A percentile compares a stretch with the other conserved stretches of the same genome.
These are phyloP conservation scores for Suillus bovinus DNA, from an alignment of 768 basidiomycete genomes.

Conservation along the genomic window DNA sequence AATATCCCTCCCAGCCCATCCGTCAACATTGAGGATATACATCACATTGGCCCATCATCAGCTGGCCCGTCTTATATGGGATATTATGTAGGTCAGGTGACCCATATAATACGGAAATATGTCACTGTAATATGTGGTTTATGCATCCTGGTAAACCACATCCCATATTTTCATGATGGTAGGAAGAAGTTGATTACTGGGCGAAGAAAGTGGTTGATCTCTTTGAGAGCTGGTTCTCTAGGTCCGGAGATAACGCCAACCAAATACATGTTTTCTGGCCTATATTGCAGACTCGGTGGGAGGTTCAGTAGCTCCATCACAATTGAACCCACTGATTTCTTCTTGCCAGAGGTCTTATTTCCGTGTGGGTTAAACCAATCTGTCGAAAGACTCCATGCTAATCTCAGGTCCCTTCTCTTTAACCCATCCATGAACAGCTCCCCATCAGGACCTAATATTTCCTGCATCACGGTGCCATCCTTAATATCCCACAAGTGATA, in stretches of 20 bases:
- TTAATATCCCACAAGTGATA: constrained; percentile 26
- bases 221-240: constrained; percentile 30
- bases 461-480: constrained; percentile 24
- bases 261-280: constrained; percentile 40
- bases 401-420: constrained; percentile 2
- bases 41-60: too few species aligned
- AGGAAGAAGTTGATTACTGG: constrained; percentile 31
- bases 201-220: constrained; percentile 40
- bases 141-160: constrained; percentile 25
- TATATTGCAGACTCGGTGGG: constrained; percentile 32
- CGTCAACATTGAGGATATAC: too few species aligned
- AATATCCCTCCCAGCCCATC: too few species aligned
- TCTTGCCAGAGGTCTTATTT: constrained; percentile 35
- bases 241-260: constrained; percentile 44
- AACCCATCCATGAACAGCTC: constrained; percentile 19
- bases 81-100: too few species aligned
- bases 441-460: constrained; percentile 27
- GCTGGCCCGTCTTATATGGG: too few species aligned
- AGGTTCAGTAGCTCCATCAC: constrained; percentile 29
- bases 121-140: too few species aligned
- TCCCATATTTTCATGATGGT: constrained; percentile 33
- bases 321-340: constrained; percentile 20
- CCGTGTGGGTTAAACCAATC: constrained; percentile 40
- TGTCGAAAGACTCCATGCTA: constrained; percentile 32
- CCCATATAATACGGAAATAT: too few species aligned